Evolutionary conservation across 73 alveolate genomes (phyloP).

Genomic region (Paramecium tetraurelia): DNA sequence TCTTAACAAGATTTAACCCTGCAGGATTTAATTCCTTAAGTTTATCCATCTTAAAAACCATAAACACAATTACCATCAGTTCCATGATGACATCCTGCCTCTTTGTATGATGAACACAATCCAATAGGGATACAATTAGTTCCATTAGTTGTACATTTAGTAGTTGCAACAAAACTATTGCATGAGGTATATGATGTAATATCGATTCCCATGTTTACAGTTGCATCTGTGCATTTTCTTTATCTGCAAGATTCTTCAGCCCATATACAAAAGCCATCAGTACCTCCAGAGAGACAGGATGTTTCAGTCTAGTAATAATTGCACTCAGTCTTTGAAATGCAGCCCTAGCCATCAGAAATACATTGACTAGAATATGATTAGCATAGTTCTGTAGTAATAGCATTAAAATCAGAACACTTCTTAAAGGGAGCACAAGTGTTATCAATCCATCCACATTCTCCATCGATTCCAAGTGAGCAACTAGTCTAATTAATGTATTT

Average conservation of each 20-base stretch:
- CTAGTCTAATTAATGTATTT: background rate
- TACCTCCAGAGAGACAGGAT: background rate
- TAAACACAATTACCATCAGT: slow-evolving; percentile 32
- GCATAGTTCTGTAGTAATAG: background rate
- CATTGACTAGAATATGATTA: background rate
- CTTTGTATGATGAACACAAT: background rate
- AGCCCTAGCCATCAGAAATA: slow-evolving; percentile 7
- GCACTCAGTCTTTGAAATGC: background rate
- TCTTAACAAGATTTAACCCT: background rate
- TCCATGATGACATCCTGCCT: background rate
- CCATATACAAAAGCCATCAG: slow-evolving; percentile 17
- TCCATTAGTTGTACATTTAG: slow-evolving; percentile 36
- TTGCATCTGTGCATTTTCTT: slow-evolving; percentile 7
- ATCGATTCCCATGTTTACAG: background rate
- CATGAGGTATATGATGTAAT: background rate
- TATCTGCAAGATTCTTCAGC: background rate
- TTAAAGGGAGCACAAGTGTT: background rate
- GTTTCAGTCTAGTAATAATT: background rate
- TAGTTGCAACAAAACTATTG: background rate
- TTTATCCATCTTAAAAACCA: background rate
- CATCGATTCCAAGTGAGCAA: slow-evolving; percentile 10
- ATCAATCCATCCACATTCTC: slow-evolving; percentile 20
- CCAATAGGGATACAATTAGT: background rate
- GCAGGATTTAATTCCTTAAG: background rate
- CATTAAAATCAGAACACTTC: background rate